A percentile compares a stretch with the other conserved stretches of the same genome.
phyloP scores from a whole-genome alignment of 257 asterid genomes.

The Capsicum baccatum region DNA sequence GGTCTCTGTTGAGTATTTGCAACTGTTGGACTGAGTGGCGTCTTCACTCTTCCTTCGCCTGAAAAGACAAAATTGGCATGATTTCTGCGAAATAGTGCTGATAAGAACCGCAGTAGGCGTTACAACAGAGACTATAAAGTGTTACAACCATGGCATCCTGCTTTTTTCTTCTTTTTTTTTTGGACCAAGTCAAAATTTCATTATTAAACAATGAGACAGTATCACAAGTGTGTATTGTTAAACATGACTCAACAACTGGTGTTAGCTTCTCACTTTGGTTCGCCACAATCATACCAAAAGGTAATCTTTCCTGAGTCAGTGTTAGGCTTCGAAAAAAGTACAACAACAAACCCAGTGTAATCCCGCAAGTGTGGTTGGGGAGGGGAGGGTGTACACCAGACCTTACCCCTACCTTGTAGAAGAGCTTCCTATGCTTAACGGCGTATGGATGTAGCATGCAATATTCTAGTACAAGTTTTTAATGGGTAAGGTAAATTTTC shows the following conservation, averaged over 20 bases:
- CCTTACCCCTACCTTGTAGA: neutral
- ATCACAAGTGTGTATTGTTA: neutral
- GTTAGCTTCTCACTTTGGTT: neutral
- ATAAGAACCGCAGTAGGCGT: neutral
- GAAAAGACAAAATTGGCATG: slow-evolving; percentile 32
- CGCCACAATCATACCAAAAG: neutral
- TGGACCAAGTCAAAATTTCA: neutral
- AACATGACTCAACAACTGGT: neutral
- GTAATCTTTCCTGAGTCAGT: slow-evolving; percentile 1
- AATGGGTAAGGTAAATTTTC: neutral
- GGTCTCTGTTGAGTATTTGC: slow-evolving; percentile 61
- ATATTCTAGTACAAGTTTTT: neutral
- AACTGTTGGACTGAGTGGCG: slow-evolving; percentile 90
- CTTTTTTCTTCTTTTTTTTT: neutral
- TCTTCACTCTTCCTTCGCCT: slow-evolving; percentile 87
- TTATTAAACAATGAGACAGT: neutral
- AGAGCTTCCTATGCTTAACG: neutral
- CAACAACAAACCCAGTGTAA: too few relatives aligned
- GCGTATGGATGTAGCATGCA: neutral
- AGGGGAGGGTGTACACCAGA: too few relatives aligned
- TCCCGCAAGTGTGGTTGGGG: too few relatives aligned
- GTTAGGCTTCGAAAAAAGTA: too few relatives aligned
- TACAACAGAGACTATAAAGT: neutral
- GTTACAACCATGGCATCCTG: neutral
- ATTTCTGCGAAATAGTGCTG: neutral